Base-by-base conservation (phyloP, 108 stramenopile species). In the Cyclotella sp. region DNA sequence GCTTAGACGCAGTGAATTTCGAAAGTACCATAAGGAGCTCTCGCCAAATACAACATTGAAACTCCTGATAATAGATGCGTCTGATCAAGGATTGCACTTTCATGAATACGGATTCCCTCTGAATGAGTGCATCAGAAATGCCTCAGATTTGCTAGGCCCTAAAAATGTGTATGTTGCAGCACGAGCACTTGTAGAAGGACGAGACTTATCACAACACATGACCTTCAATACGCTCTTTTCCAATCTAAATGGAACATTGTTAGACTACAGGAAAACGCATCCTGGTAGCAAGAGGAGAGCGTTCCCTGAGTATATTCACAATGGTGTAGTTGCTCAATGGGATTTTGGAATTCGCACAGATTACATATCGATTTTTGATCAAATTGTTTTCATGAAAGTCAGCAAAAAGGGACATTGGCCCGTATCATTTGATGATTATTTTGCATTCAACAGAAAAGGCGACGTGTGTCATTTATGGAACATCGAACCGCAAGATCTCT, bases 271-370 rank as follows among this genome's bases (percentile, higher is more conserved):
- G 19, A 51, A 16, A 19, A 51, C 3, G 8, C 49, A 8, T 19
- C 49, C 49, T 51, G 19, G 16, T 16, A 51, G 49, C 19, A 16
- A 51, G 19, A 16, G 49, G 16, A 51, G 8, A 19, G 49, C 49
- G 8, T 51, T 51, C 19, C 49, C 49, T 19, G 19, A 51, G 16
- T 51, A 51, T 51, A 8, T 51, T 51, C 49, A 51, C 8, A 51
- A 51, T 51, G 49, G 49, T 51, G 49, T 51, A 3, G 49, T 51
- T 51, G 49, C 49, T 51, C 49, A 51, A 19, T 51, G 49, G 49
- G 49, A 51, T 51, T 51, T 51, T 8, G 49, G n/a, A 19, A 51
- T 51, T 19, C 49, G 49, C 3, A 3, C 49, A 19, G 49, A 51
- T 19, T 51, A 51, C 8, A 19, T 51, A 51, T 51, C 49, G 3